Evolutionary conservation across 768 basidiomycete species (phyloP).

Genomic region (Lentinula guzmanii): DNA sequence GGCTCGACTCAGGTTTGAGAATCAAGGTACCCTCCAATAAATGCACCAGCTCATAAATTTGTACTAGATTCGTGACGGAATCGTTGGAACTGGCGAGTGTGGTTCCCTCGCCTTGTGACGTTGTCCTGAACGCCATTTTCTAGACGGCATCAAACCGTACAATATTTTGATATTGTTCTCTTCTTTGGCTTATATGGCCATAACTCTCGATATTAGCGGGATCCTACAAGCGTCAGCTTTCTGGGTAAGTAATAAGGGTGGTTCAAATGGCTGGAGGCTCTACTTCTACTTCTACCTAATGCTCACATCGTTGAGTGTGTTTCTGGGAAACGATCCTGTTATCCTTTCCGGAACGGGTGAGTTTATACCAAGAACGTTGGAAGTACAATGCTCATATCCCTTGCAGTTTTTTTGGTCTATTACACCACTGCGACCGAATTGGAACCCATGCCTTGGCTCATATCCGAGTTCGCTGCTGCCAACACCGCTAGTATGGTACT

Average conservation of each 20-base stretch:
- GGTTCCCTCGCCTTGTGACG: background rate
- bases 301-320: conserved; percentile 67
- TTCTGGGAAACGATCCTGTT: conserved; percentile 93
- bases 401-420: conserved; percentile 71
- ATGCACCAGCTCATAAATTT: background rate
- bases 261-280: conserved; percentile 62
- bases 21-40: background rate
- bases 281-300: conserved; percentile 81
- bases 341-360: conserved; percentile 74
- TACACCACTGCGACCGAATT: conserved; percentile 67
- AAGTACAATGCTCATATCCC: background rate
- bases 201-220: conserved; percentile 87
- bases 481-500: conserved; percentile 73
- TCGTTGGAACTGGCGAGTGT: conserved; percentile 49
- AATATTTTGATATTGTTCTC: conserved; percentile 93
- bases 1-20: conserved; percentile 24
- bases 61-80: conserved; percentile 58
- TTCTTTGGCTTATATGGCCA: conserved; percentile 87
- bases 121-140: background rate
- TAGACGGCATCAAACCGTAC: conserved; percentile 76
- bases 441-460: conserved; percentile 60
- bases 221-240: conserved; percentile 83
- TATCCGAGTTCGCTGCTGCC: conserved; percentile 71
- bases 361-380: background rate
- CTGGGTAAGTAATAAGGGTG: conserved; percentile 76